Percentiles rank a stretch among this genome's conserved stretches.
phyloP scores from a whole-genome alignment of 345 rosid genomes.

The Citrus trifoliata region DNA sequence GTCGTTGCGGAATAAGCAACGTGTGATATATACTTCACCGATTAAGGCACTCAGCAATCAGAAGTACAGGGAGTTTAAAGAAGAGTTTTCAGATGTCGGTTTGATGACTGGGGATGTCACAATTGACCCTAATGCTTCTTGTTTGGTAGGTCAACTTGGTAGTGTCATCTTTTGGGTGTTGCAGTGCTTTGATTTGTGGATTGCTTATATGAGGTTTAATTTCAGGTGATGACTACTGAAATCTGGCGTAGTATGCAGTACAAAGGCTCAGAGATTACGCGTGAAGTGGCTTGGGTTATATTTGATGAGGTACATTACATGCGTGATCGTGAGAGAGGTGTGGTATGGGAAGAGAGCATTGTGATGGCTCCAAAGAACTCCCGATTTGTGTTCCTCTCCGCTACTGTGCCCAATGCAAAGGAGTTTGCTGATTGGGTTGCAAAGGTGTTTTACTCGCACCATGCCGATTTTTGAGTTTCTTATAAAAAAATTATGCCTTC shows the following conservation, averaged over 20 bases:
- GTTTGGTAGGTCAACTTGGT: conserved; percentile 51
- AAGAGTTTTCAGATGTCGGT: conserved; percentile 97
- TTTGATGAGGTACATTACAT: conserved; percentile 99
- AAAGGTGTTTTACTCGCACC: conserved; percentile 44
- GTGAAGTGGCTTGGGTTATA: conserved; percentile 96
- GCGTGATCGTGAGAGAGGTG: conserved; percentile 99
- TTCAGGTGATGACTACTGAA: conserved; percentile 98
- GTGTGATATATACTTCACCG: conserved; percentile 94
- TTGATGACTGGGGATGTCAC: conserved; percentile 99
- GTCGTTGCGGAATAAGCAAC: conserved; percentile 81
- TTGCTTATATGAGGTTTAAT: conserved; percentile 21
- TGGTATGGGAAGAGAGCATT: conserved; percentile 99
- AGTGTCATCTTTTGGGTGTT: background rate
- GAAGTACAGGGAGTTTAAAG: conserved; percentile 92
- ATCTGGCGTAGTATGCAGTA: conserved; percentile 99
- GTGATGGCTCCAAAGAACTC: conserved; percentile 98
- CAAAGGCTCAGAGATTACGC: conserved; percentile 84
- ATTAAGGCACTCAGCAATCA: conserved; percentile 97
- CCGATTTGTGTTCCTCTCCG: conserved; percentile 91
- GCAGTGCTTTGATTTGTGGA: background rate
- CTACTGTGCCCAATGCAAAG: conserved; percentile 98
- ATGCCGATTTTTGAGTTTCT: no score
- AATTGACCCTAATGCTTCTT: conserved; percentile 93
- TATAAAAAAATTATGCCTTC: conserved; percentile 5
- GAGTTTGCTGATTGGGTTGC: conserved; percentile 99